Conservation (phyloP, 768 basidiomycete genomes). For the Vararia minispora region DNA sequence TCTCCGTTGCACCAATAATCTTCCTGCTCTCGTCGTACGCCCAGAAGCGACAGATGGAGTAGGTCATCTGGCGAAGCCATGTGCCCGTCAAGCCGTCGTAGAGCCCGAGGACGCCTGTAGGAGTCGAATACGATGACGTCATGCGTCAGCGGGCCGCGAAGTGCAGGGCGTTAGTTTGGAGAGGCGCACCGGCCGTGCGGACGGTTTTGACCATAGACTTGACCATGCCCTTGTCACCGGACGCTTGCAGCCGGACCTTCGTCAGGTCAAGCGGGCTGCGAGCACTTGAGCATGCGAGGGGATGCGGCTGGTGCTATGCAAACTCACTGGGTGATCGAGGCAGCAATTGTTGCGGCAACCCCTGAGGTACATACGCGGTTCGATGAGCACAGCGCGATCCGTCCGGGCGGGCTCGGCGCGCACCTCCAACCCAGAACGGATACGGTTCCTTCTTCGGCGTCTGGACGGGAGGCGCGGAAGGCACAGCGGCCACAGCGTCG, state of each 20-base stretch:
- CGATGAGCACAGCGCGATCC: slow-evolving; percentile 2
- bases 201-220: slow-evolving; percentile 75
- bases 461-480: no score
- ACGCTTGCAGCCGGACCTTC: slow-evolving; percentile 85
- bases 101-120: slow-evolving; percentile 50
- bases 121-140: neutral
- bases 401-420: slow-evolving; percentile 11
- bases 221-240: slow-evolving; percentile 88
- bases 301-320: neutral
- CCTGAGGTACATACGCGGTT: slow-evolving; percentile 23
- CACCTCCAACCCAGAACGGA: slow-evolving; percentile 80
- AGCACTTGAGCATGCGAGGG: neutral
- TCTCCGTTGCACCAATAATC: slow-evolving; percentile 54
- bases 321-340: slow-evolving; percentile 76
- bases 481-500: no score
- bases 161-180: neutral
- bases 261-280: slow-evolving; percentile 78
- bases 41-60: slow-evolving; percentile 89
- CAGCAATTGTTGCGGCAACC: slow-evolving; percentile 77
- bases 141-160: neutral
- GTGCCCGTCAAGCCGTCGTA: slow-evolving; percentile 85
- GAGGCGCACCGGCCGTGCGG: slow-evolving; percentile 50
- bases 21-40: slow-evolving; percentile 90
- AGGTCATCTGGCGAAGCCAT: slow-evolving; percentile 87
- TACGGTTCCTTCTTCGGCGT: slow-evolving; percentile 67